phyloP scores from a whole-genome alignment of 2,329 filamentous ascomycete genomes.

The Penicillium sp. region DNA sequence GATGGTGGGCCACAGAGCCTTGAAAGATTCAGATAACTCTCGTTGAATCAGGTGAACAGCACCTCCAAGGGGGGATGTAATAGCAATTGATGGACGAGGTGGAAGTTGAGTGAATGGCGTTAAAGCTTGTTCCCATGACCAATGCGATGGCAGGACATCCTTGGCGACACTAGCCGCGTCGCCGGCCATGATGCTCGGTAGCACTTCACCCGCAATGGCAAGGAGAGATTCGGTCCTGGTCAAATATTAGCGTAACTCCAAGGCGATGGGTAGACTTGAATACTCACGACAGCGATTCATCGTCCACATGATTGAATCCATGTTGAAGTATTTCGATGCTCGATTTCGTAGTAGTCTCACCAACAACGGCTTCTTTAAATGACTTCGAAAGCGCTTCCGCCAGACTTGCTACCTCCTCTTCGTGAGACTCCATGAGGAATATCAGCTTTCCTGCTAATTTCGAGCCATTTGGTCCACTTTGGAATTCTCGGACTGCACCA shows the following conservation, averaged over 20 bases:
- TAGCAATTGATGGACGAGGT: slow-evolving; percentile 61
- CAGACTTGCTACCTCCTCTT: slow-evolving; percentile 52
- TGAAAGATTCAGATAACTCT: slow-evolving; percentile 28
- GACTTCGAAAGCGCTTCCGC: slow-evolving; percentile 36
- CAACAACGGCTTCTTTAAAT: slow-evolving; percentile 39
- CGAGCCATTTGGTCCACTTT: slow-evolving; percentile 48
- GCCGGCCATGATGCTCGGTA: slow-evolving; percentile 37
- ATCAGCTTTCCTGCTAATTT: slow-evolving; percentile 55
- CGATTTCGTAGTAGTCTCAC: slow-evolving; percentile 45
- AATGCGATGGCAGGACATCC: slow-evolving; percentile 63
- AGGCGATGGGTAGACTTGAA: background rate
- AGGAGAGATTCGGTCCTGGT: slow-evolving; percentile 58
- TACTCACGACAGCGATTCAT: slow-evolving; percentile 49
- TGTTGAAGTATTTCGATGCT: slow-evolving; percentile 56
- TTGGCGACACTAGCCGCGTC: slow-evolving; percentile 29
- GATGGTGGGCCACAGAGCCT: slow-evolving; percentile 33
- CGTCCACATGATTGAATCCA: slow-evolving; percentile 49
- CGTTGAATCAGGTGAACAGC: slow-evolving; percentile 63
- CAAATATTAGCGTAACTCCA: slow-evolving; percentile 17
- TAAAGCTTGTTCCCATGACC: slow-evolving; percentile 68
- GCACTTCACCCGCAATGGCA: slow-evolving; percentile 53
- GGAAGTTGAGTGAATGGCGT: slow-evolving; percentile 49
- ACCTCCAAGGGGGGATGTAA: slow-evolving; percentile 73
- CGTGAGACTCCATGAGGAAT: slow-evolving; percentile 54
- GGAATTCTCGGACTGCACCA: slow-evolving; percentile 45